phyloP scores from a whole-genome alignment of 2,329 filamentous ascomycete genomes.

The Ophiosphaerella narmari region DNA sequence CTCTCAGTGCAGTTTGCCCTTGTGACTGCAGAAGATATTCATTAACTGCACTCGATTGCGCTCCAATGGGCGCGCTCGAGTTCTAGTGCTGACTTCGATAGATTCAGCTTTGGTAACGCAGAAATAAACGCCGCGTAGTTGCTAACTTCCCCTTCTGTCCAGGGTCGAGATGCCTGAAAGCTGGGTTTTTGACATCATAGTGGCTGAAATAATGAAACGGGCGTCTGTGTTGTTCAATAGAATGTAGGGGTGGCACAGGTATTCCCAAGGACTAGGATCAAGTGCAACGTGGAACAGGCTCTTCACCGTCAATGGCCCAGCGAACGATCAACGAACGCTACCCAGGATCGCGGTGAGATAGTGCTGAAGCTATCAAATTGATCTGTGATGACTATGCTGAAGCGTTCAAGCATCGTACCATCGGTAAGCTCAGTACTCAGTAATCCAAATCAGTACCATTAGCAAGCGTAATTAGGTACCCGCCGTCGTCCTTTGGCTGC shows the following conservation, averaged over 20 bases:
- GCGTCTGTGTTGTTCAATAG: constrained; percentile 5
- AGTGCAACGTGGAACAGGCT: constrained; percentile 12
- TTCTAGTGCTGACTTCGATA: constrained; percentile 28
- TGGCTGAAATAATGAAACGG: constrained; percentile 5
- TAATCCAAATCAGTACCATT: too few relatives aligned
- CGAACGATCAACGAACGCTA: neutral
- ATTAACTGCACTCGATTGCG: constrained; percentile 8
- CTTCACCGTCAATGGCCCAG: constrained; percentile 7
- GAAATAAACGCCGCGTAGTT: constrained; percentile 20
- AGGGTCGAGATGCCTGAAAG: constrained; percentile 10
- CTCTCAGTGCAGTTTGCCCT: constrained; percentile 14
- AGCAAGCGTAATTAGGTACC: too few relatives aligned
- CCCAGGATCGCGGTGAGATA: constrained; percentile 9
- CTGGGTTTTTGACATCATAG: constrained; percentile 13
- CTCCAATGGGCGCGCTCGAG: constrained; percentile 12
- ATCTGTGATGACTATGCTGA: constrained; percentile 1
- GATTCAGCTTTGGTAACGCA: constrained; percentile 15
- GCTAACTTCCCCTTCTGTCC: neutral
- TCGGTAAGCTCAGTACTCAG: constrained; percentile 4
- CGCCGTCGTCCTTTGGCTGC: too few relatives aligned
- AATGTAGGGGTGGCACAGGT: constrained; percentile 9
- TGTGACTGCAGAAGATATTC: constrained; percentile 8
- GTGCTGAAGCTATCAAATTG: neutral
- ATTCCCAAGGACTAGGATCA: constrained; percentile 4
- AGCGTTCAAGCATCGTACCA: constrained; percentile 2